A percentile compares a stretch with the other conserved stretches of the same genome.
Evolutionary conservation across 768 basidiomycete genomes (phyloP).

Genomic region (Hydnomerulius pinastri): DNA sequence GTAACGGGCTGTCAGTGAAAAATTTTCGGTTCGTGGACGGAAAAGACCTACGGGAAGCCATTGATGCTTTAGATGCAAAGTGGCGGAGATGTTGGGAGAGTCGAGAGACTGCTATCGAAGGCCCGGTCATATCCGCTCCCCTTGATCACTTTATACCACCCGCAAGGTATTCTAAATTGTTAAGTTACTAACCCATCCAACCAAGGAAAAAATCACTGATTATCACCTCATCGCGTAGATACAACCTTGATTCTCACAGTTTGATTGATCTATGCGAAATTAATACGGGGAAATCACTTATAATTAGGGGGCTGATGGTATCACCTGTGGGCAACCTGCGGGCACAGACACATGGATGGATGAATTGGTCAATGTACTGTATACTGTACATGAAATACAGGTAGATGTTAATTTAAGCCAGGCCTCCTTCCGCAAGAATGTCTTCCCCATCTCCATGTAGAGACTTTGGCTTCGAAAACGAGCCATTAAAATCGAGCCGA

Average conservation of each 20-base stretch:
- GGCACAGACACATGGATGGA: no score
- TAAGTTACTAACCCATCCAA: background rate
- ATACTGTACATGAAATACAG: no score
- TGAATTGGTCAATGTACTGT: no score
- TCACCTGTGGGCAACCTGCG: no score
- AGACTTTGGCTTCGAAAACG: conserved; percentile 54
- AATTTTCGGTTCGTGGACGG: conserved; percentile 6
- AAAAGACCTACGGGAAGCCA: conserved; percentile 34
- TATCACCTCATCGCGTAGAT: conserved; percentile 1
- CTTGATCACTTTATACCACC: conserved; percentile 1
- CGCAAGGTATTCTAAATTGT: background rate
- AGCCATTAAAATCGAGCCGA: conserved; percentile 83
- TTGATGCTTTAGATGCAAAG: conserved; percentile 49
- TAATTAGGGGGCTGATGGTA: no score
- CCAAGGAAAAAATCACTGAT: conserved; percentile 2
- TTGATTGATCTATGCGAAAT: background rate
- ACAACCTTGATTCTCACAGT: background rate
- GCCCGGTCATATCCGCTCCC: conserved; percentile 31
- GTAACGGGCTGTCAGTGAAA: conserved; percentile 14
- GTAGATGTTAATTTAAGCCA: no score
- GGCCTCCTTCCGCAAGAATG: conserved; percentile 48
- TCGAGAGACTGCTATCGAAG: conserved; percentile 33
- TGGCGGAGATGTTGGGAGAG: conserved; percentile 66
- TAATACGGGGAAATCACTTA: no score
- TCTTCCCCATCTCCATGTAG: conserved; percentile 29